phyloP scores from a whole-genome alignment of 495 filamentous ascomycete genomes.

The Penicillium egyptiacum region DNA sequence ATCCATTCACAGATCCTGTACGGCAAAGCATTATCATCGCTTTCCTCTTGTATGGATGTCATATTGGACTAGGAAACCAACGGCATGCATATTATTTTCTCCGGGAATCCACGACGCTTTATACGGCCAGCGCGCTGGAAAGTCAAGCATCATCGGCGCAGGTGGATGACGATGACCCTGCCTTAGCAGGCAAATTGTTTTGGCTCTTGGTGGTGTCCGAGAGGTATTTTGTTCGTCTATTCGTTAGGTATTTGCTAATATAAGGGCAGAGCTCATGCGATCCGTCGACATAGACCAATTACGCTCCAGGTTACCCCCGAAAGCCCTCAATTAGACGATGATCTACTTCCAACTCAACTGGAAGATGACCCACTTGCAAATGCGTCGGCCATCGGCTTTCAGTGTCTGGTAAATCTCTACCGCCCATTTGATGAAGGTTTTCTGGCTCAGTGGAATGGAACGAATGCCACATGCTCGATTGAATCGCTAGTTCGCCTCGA shows the following conservation, averaged over 20 bases:
- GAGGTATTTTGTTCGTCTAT: slow-evolving; percentile 44
- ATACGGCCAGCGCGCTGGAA: slow-evolving; percentile 45
- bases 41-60: slow-evolving; percentile 70
- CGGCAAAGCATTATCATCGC: slow-evolving; percentile 63
- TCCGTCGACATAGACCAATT: slow-evolving; percentile 72
- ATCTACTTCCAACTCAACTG: slow-evolving; percentile 29
- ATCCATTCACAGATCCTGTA: slow-evolving; percentile 65
- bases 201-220: slow-evolving; percentile 74
- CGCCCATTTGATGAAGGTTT: slow-evolving; percentile 71
- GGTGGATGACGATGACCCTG: slow-evolving; percentile 28
- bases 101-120: slow-evolving; percentile 67
- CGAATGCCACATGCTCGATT: slow-evolving; percentile 54
- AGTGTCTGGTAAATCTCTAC: slow-evolving; percentile 66
- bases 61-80: slow-evolving; percentile 68
- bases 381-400: slow-evolving; percentile 50
- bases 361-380: slow-evolving; percentile 38
- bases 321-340: slow-evolving; percentile 58
- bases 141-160: slow-evolving; percentile 13
- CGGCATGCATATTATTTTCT: slow-evolving; percentile 73
- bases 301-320: slow-evolving; percentile 64
- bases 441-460: slow-evolving; percentile 72
- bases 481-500: slow-evolving; percentile 61
- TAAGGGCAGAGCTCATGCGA: slow-evolving; percentile 58
- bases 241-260: slow-evolving; percentile 1
- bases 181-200: slow-evolving; percentile 52